Base-by-base conservation (phyloP, 257 asterid genomes). In the Prunella vulgaris region DNA sequence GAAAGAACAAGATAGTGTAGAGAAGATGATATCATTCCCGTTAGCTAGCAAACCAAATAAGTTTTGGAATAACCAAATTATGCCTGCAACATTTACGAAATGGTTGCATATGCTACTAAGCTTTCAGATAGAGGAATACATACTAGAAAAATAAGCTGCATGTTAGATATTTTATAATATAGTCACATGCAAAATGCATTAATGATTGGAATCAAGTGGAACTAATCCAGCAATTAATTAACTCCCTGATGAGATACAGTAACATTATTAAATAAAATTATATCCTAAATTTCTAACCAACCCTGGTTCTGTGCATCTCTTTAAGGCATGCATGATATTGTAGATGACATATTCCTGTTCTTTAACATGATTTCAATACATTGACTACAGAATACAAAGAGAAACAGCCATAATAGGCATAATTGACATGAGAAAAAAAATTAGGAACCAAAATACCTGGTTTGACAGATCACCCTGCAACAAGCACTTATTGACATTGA, bases 391-490 rank as follows among this genome's bases (percentile, higher is more conserved):
- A 49, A 20, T 30, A 58, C 24, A 3, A 58, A 57, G 60, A 62
- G 56, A 35, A 7, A 59, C 54, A 42, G 75, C 10, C 18, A 22
- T 17, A 68, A 52, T 48, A 74, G 58, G 70, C 22, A n/a, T 2
- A 68, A 53, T 8, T 46, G 49, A 18, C 33, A 59, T 5, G 7
- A 32, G 51, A 69, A 14, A 60, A 35, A 61, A 69, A 22, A 24
- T 48, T 76, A 25, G 28, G 66, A 57, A 57, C 68, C 38, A 64
- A 49, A 60, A 44, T 80, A 93, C 96, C 96, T 81, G 75, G 70
- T 93, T 93, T 33, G 91, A 96, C 54, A 89, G 80, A 68, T 85
- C 90, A 75, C 97, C 84, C 75, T 93, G 98, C 74, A 93, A 78
- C 74, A 93, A 83, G 79, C 98, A 93, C 76, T 84, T 86, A 53